A percentile compares a stretch with the other conserved stretches of the same genome.
Evolutionary conservation across 1,284 basidiomycete species (phyloP).

Genomic region (Ustilago curta): DNA sequence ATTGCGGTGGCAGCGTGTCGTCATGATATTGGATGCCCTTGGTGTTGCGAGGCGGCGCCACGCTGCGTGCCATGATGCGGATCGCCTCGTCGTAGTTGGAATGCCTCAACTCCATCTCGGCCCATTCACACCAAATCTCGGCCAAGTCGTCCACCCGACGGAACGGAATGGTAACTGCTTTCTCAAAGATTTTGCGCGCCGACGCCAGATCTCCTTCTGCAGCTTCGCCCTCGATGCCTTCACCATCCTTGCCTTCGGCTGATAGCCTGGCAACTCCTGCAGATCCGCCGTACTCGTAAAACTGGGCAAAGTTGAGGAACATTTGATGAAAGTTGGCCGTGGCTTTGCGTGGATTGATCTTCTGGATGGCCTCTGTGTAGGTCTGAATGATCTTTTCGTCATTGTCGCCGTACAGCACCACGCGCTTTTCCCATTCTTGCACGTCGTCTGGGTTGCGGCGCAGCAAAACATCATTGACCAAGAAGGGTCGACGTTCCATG

Average conservation of each 20-base stretch:
- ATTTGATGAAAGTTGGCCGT: constrained; percentile 90
- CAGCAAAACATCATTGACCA: constrained; percentile 94
- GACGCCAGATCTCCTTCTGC: constrained; percentile 85
- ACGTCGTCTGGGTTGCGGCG: constrained; percentile 97
- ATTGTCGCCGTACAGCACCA: constrained; percentile 91
- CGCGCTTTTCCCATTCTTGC: constrained; percentile 98
- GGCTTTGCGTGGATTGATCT: constrained; percentile 88
- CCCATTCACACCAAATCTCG: constrained; percentile 99
- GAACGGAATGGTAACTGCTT: constrained; percentile 90
- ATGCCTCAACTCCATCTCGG: constrained; percentile 95
- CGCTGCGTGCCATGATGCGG: constrained; percentile 93
- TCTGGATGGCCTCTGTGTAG: constrained; percentile 88
- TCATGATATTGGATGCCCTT: constrained; percentile 91
- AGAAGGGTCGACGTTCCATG: constrained; percentile 94
- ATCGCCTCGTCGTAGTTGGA: constrained; percentile 97
- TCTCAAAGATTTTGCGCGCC: constrained; percentile 91
- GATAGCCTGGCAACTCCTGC: constrained; percentile 36
- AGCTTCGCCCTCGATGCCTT: constrained; percentile 72
- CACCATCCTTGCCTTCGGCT: constrained; percentile 74
- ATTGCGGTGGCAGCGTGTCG: constrained; percentile 88
- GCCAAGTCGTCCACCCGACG: constrained; percentile 97
- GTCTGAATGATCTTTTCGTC: constrained; percentile 95
- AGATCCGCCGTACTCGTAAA: constrained; percentile 92
- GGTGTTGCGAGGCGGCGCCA: constrained; percentile 81
- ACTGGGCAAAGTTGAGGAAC: constrained; percentile 95